phyloP scores from a whole-genome alignment of 371 early-diverging fungal species.

The Haplosporangium sp. region DNA sequence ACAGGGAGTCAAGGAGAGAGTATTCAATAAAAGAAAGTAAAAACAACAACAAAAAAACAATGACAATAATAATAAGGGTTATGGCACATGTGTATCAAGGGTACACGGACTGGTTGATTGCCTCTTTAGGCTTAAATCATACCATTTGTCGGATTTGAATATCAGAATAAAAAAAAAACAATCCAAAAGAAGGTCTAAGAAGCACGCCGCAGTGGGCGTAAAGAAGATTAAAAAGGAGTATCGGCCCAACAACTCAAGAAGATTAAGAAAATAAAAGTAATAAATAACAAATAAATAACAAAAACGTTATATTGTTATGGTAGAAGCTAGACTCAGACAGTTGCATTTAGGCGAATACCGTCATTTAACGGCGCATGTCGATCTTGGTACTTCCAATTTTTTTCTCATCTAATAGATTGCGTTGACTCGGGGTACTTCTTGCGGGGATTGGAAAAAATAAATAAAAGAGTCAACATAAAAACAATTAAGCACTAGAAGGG shows the following conservation, averaged over 20 bases:
- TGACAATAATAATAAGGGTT: neutral
- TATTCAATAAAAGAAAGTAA: neutral
- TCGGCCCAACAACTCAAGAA: neutral
- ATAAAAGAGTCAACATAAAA: neutral
- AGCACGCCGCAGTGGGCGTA: neutral
- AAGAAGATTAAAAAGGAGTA: neutral
- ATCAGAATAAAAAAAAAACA: neutral
- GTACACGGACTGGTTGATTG: conserved; percentile 5
- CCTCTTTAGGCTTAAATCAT: conserved; percentile 16
- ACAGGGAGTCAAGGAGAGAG: neutral
- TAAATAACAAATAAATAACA: neutral
- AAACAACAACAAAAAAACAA: neutral
- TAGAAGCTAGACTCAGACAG: neutral
- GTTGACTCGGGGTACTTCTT: conserved; percentile 7
- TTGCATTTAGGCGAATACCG: neutral
- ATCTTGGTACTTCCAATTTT: neutral
- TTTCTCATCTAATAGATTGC: neutral
- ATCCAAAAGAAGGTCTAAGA: neutral
- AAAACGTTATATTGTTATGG: neutral
- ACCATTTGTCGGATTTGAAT: conserved; percentile 4
- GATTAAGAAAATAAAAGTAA: neutral
- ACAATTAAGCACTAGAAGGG: too few relatives aligned
- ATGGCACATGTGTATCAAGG: neutral
- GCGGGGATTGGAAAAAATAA: conserved; percentile 5
- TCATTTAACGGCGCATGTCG: neutral